Base-by-base conservation (phyloP, 2,329 filamentous ascomycete species). In the Elsinoe arachidis region DNA sequence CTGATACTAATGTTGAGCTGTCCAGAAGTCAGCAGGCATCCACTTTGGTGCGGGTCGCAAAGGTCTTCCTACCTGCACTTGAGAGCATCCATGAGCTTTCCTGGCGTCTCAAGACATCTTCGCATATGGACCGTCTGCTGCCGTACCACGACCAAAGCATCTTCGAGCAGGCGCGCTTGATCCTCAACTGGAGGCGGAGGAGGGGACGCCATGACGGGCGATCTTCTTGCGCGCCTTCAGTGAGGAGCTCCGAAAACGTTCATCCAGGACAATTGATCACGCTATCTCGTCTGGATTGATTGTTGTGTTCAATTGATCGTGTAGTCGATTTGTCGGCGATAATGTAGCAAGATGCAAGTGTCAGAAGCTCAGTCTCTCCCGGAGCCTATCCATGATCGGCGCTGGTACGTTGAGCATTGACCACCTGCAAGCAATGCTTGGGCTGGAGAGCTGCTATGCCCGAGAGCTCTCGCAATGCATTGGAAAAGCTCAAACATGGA, bases 11-110 rank as follows among this genome's bases (percentile, higher is more conserved):
- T 17, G 93, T 99, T 41, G 93, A 99, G 76, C 93, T 97, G 69
- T 61, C 62, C 61, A 61, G 63, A 62, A 55, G 62, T 68, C 59
- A 66, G 64, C 63, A 66, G 59, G 58, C 55, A 51, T 34, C 58
- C n/a, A 59, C 38, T 51, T 56, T 44, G 30, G 23, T 26, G 14
- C 9, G 23, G n/a, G 15, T 56, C 17, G 53, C 23, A 35, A 55
- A 15, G 34, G 33, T 15, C 3, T 30, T 60, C 87, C 67, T 82
- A 97, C 93, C 91, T 96, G 88, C 92, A 97, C 78, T 99, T 99
- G 68, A 99, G 83, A 67, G 93, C 93, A 79, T 99, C 93, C 93
- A 99, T 99, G 64, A 99, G 85, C 81, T 99, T 99, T 63, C 93
- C 92, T 5, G 93, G 91, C 9, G 90, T 95, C 72, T 99, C 95